Evolutionary conservation across 23 red algal species (phyloP).

Genomic region (Agarophyton chilense): DNA sequence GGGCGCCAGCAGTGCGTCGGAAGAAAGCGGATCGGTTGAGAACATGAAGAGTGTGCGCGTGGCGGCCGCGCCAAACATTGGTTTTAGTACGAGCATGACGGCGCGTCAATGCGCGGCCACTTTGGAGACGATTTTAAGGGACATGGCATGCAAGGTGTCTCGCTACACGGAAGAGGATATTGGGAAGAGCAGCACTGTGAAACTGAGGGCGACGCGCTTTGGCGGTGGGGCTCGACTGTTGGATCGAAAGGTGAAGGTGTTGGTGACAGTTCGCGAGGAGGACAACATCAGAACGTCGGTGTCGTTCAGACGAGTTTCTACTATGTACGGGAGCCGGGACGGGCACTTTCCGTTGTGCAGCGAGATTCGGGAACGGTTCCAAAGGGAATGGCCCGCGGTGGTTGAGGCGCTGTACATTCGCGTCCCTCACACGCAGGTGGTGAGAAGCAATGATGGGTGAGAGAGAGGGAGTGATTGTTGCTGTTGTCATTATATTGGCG

Average conservation of each 20-base stretch:
- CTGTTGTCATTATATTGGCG: not conserved
- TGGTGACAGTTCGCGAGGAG: conserved; percentile 60
- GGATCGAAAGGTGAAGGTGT: conserved; percentile 55
- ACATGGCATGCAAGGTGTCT: conserved; percentile 61
- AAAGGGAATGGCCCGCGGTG: conserved; percentile 67
- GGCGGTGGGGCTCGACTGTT: not conserved
- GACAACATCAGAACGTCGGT: conserved; percentile 62
- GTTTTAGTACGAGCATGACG: conserved; percentile 70
- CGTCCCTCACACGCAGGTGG: not conserved
- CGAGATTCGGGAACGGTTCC: conserved; percentile 67
- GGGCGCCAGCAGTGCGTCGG: conserved; percentile 11
- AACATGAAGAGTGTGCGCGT: conserved; percentile 16
- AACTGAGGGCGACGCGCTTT: conserved; percentile 9
- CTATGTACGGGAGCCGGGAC: conserved; percentile 34
- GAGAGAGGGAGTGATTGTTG: too few species aligned
- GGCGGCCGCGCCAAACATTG: conserved; percentile 7
- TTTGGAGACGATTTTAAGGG: conserved; percentile 60
- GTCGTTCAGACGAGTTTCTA: conserved; percentile 39
- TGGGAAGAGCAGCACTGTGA: not conserved
- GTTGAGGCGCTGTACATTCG: conserved; percentile 72
- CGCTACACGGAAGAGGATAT: conserved; percentile 29
- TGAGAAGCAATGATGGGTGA: not conserved
- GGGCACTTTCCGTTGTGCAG: conserved; percentile 49
- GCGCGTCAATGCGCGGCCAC: conserved; percentile 63
- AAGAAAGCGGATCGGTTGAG: conserved; percentile 23